Evolutionary conservation across 2,329 filamentous ascomycete species (phyloP).

Genomic region (Colletotrichum brevisporum): DNA sequence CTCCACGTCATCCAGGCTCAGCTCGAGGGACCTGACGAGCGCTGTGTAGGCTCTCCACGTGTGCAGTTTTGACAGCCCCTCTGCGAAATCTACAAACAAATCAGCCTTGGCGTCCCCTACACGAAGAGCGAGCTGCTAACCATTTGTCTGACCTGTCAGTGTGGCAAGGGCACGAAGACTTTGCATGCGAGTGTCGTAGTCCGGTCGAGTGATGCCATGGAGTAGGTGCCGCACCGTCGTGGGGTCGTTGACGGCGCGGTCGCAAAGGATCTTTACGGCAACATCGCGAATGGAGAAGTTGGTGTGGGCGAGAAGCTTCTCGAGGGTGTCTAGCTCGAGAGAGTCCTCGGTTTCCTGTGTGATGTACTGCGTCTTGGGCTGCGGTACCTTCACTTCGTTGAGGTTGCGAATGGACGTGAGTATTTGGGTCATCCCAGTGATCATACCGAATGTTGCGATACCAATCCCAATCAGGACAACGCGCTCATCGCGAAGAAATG

Average conservation of each 20-base stretch:
- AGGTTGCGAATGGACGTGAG: conserved; percentile 74
- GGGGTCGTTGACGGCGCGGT: conserved; percentile 71
- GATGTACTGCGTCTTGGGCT: conserved; percentile 79
- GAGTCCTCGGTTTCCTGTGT: conserved; percentile 83
- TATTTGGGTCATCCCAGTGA: conserved; percentile 69
- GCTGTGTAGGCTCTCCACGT: conserved; percentile 67
- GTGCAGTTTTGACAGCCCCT: conserved; percentile 63
- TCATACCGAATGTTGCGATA: conserved; percentile 70
- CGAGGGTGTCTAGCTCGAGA: conserved; percentile 75
- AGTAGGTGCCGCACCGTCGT: conserved; percentile 65
- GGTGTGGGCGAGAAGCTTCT: conserved; percentile 77
- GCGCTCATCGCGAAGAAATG: conserved; percentile 64
- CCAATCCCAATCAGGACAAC: conserved; percentile 67
- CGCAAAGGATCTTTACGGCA: conserved; percentile 71
- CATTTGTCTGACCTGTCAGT: conserved; percentile 59
- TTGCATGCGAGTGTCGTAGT: conserved; percentile 71
- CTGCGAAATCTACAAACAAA: conserved; percentile 47
- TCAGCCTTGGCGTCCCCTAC: conserved; percentile 24
- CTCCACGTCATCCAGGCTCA: conserved; percentile 65
- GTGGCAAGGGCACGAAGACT: conserved; percentile 70
- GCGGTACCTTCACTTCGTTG: conserved; percentile 75
- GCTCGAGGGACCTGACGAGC: conserved; percentile 72
- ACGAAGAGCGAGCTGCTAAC: conserved; percentile 3
- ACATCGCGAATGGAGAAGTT: conserved; percentile 81
- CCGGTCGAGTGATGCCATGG: conserved; percentile 70